These are phyloP conservation scores for Debaryomyces hansenii DNA, from an alignment of 805 yeast species.

Conservation along the genomic window DNA sequence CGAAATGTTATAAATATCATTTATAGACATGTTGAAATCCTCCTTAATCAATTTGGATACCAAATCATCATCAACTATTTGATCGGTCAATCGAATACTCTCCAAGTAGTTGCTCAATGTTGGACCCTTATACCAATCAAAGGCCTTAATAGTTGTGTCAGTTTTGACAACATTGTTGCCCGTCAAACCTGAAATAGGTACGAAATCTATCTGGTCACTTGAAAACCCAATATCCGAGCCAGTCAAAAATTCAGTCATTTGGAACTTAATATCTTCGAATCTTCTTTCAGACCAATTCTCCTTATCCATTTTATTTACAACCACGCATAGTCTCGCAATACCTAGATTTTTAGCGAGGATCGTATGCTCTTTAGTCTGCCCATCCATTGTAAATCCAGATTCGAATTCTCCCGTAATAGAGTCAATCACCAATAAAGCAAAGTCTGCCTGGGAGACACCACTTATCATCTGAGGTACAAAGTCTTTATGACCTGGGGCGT, in stretches of 20 bases:
- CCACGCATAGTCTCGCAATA: conserved; percentile 57
- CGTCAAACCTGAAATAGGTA: conserved; percentile 69
- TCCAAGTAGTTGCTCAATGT: conserved; percentile 45
- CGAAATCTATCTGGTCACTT: conserved; percentile 42
- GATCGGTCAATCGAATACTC: conserved; percentile 19
- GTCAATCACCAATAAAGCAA: conserved; percentile 73
- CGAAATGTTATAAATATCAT: conserved; percentile 56
- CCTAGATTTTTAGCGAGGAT: conserved; percentile 68
- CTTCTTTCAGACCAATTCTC: conserved; percentile 56
- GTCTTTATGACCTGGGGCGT: conserved; percentile 84
- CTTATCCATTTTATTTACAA: conserved; percentile 70
- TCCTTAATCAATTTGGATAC: conserved; percentile 23
- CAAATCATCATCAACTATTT: conserved; percentile 11
- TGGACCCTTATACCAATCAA: conserved; percentile 49
- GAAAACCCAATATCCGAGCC: conserved; percentile 52
- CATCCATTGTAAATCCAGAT: conserved; percentile 62
- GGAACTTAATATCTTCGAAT: conserved; percentile 49
- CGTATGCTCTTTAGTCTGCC: conserved; percentile 81
- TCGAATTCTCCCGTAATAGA: conserved; percentile 67
- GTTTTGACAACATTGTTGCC: conserved; percentile 65
- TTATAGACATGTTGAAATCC: conserved; percentile 58
- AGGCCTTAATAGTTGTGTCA: conserved; percentile 28
- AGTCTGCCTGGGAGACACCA: conserved; percentile 77
- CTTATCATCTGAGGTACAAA: conserved; percentile 86
- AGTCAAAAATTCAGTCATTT: conserved; percentile 50